Base-by-base conservation (phyloP, 805 yeast genomes). In the Metschnikowia koreensis region DNA sequence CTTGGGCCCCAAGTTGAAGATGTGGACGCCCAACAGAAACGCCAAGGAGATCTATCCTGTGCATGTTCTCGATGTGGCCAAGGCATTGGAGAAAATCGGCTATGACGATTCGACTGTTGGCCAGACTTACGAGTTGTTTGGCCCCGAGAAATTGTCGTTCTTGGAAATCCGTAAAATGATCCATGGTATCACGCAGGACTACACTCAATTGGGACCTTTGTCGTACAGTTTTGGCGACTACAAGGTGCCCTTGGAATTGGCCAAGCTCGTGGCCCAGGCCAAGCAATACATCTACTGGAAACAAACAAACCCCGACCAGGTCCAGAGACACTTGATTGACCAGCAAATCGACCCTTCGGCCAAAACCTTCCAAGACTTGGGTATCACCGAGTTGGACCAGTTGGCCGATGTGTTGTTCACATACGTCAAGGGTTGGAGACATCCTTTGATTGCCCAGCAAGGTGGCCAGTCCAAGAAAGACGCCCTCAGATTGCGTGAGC, bases 101-200 rank as follows among this genome's bases (percentile, higher is more conserved):
- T 89, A 73, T 66, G 92, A 89, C 66, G 96, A 89, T 68, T 74
- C 88, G 48, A 89, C 96, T 17, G 77, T 77, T 12, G 96, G 96
- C 54, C 79, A 86, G 69, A 77, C 85, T 46, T 89, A 70, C 68
- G 96, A 89, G 71, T 77, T 89, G 57, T 75, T 71, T 62, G 96
- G 96, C 11, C 80, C 84, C n/a, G 87, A 87, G 67, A 74, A 77
- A 61, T 81, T 82, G 67, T 66, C 84, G 10, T 76, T 79, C 62
- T 68, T 69, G 52, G 88, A 88, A 66, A 78, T 89, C 56, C 80
- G 90, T 69, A 84, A 82, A 62, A 74, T 86, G 82, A 77, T 89
- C 58, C 83, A 84, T 66, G 81, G 82, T 56, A 81, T 81, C 56
- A 82, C 86, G 44, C 78, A 74, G 63, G 73, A 74, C 60, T 71